phyloP scores from a whole-genome alignment of 2,329 filamentous ascomycete species.

The Penicillium sp. region DNA sequence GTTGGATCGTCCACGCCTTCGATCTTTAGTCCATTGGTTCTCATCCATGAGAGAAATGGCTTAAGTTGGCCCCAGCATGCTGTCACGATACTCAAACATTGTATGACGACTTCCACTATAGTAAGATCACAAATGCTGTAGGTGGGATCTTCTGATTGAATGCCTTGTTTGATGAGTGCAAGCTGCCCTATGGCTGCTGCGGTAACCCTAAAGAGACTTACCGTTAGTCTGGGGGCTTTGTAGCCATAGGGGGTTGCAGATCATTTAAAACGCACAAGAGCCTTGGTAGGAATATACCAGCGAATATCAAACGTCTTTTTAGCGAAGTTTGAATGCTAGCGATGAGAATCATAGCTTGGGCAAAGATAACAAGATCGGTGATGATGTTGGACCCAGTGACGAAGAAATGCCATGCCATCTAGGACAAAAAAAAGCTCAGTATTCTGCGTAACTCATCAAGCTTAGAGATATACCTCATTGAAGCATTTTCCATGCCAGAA shows the following conservation, averaged over 20 bases:
- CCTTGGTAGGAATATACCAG: constrained; percentile 26
- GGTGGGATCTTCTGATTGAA: background rate
- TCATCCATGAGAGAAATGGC: constrained; percentile 10
- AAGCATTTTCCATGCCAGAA: constrained; percentile 23
- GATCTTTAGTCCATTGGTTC: constrained; percentile 2
- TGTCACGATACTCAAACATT: constrained; percentile 10
- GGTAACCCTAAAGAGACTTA: constrained; percentile 14
- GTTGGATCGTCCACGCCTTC: background rate
- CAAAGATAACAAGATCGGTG: constrained; percentile 26
- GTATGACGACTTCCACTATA: constrained; percentile 1
- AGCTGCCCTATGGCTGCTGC: constrained; percentile 19
- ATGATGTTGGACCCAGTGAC: constrained; percentile 23
- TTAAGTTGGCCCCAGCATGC: constrained; percentile 11
- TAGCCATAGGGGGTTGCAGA: no score
- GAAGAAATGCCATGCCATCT: constrained; percentile 22
- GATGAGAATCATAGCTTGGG: constrained; percentile 26
- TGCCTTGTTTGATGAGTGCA: constrained; percentile 9
- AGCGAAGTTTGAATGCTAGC: constrained; percentile 24
- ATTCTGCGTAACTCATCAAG: constrained; percentile 2
- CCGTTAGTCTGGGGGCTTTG: background rate
- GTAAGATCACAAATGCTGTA: constrained; percentile 5
- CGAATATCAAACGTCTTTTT: constrained; percentile 22
- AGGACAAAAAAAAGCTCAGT: background rate
- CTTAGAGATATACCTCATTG: constrained; percentile 17
- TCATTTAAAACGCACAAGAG: constrained; percentile 18